Evolutionary conservation across 2,329 filamentous ascomycete genomes (phyloP).

Genomic region (Venturia oleaginea): DNA sequence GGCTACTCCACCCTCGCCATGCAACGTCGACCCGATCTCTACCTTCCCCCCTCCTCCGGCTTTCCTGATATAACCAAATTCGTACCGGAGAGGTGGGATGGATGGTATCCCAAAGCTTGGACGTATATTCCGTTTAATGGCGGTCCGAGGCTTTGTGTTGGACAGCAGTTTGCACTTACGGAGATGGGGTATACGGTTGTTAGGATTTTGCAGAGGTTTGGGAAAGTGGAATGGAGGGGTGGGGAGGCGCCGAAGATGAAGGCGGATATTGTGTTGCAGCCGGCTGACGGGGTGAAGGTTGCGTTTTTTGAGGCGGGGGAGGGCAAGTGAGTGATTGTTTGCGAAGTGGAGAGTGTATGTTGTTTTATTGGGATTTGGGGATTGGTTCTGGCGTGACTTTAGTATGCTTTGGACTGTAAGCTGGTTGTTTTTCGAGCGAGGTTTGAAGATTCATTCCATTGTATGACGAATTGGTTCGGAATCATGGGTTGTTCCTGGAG

Average conservation of each 20-base stretch:
- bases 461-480: no score
- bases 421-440: no score
- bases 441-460: no score
- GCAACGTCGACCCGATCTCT: constrained; percentile 55
- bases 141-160: constrained; percentile 20
- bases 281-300: constrained; percentile 27
- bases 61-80: constrained; percentile 39
- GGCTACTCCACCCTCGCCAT: constrained; percentile 61
- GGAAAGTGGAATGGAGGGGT: constrained; percentile 32
- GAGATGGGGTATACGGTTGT: constrained; percentile 11
- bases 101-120: constrained; percentile 32
- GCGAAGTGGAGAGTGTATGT: no score
- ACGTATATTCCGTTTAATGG: constrained; percentile 32
- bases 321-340: background rate
- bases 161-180: constrained; percentile 12
- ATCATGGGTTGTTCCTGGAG: no score
- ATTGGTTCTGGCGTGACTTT: no score
- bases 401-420: no score
- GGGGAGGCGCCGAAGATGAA: constrained; percentile 31
- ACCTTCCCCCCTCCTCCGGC: constrained; percentile 26
- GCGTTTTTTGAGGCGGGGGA: constrained; percentile 10
- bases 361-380: no score
- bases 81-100: constrained; percentile 30
- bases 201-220: constrained; percentile 5
- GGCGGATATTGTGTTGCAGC: constrained; percentile 41